Conservation (phyloP, 208 protist species). For the Trypanosomatidae sp. region DNA sequence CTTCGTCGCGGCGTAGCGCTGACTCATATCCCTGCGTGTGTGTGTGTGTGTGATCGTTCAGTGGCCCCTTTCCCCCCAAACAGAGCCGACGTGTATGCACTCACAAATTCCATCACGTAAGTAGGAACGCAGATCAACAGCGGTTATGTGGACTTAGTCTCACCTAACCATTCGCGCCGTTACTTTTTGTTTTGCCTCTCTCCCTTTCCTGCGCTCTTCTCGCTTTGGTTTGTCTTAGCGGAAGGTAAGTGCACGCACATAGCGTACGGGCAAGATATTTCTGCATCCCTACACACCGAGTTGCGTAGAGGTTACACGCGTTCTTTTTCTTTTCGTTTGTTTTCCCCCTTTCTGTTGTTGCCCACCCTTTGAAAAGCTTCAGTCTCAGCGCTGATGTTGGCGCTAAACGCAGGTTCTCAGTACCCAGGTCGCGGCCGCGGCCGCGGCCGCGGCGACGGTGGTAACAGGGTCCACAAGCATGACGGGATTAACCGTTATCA, state of each 20-base stretch:
- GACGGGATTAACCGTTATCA: neutral
- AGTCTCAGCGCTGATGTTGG: neutral
- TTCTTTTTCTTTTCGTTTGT: neutral
- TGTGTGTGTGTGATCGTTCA: neutral
- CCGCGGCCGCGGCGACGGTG: slow-evolving; percentile 6
- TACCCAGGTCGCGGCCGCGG: slow-evolving; percentile 8
- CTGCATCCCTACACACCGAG: neutral
- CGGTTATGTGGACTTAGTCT: neutral
- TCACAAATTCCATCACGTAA: neutral
- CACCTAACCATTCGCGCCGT: neutral
- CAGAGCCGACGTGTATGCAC: neutral
- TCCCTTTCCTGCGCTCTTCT: neutral
- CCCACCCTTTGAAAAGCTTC: neutral
- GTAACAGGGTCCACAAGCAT: neutral
- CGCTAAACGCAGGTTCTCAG: neutral
- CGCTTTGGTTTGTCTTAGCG: neutral
- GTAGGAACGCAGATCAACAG: neutral
- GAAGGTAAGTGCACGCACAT: neutral
- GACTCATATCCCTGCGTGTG: neutral
- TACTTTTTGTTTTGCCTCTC: neutral
- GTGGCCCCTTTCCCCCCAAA: neutral
- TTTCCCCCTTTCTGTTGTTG: neutral
- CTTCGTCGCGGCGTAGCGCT: neutral
- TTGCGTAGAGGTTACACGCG: neutral
- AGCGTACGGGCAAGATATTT: neutral